Percentiles rank a stretch among this genome's conserved stretches.
Evolutionary conservation across 202 grass and related monocot genomes (phyloP).

Genomic region (Hordeum pubiflorum): DNA sequence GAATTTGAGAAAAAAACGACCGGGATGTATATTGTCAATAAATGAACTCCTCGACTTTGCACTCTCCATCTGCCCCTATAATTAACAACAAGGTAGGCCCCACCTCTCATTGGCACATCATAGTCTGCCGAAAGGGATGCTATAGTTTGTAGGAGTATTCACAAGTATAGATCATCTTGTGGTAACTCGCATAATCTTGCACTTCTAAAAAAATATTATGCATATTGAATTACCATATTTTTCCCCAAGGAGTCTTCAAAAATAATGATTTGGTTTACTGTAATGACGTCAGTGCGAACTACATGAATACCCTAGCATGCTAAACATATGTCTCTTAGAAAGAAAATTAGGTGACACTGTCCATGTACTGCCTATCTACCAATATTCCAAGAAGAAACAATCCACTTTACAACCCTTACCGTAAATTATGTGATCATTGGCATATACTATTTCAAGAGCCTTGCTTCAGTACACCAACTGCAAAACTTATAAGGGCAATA

Average conservation of each 20-base stretch:
- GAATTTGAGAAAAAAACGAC: constrained; percentile 49
- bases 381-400: too few species aligned
- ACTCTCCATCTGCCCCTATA: constrained; percentile 48
- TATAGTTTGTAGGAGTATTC: background rate
- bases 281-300: background rate
- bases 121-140: background rate
- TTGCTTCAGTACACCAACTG: too few species aligned
- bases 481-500: too few species aligned
- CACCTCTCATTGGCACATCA: background rate
- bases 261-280: background rate
- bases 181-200: background rate
- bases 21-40: constrained; percentile 76
- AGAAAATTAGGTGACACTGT: too few species aligned
- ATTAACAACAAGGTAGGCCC: constrained; percentile 60
- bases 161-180: background rate
- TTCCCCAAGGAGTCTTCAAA: background rate
- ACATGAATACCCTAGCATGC: background rate
- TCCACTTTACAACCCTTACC: too few species aligned
- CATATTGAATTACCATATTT: background rate
- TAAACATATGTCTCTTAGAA: too few species aligned
- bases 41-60: constrained; percentile 49
- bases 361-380: too few species aligned
- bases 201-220: background rate
- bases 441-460: too few species aligned
- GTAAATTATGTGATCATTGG: too few species aligned